phyloP scores from a whole-genome alignment of 495 filamentous ascomycete genomes.

The Neurospora africana region DNA sequence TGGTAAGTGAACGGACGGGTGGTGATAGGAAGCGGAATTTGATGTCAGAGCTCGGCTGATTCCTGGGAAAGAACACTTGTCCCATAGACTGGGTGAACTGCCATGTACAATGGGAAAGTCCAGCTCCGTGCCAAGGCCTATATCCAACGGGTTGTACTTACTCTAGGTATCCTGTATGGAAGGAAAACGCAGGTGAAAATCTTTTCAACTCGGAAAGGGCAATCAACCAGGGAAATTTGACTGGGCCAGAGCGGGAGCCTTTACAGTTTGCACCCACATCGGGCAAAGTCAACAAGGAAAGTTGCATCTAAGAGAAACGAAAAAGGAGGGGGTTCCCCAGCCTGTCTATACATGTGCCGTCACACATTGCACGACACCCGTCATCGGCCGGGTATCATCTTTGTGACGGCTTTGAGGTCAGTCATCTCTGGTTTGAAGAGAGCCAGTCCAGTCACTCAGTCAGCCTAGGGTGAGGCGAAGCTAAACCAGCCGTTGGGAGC shows the following conservation, averaged over 20 bases:
- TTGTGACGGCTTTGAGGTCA: conserved; percentile 5
- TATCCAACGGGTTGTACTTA: neutral
- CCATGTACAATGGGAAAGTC: neutral
- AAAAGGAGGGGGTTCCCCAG: neutral
- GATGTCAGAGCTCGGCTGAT: neutral
- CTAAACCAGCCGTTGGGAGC: neutral
- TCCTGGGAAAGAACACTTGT: neutral
- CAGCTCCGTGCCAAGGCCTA: neutral
- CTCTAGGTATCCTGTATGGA: neutral
- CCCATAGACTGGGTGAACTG: neutral
- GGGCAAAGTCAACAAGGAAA: neutral
- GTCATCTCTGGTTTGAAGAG: neutral
- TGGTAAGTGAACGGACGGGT: neutral
- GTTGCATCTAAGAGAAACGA: neutral
- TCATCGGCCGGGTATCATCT: conserved; percentile 12
- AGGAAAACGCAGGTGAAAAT: neutral
- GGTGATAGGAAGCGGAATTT: neutral
- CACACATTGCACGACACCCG: conserved; percentile 20
- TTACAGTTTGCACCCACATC: neutral
- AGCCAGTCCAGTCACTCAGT: neutral
- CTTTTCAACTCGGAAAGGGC: neutral
- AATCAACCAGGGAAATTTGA: neutral
- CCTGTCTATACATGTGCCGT: conserved; percentile 5
- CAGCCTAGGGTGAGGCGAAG: neutral
- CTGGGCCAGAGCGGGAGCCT: neutral